Conservation (phyloP, 2,329 filamentous ascomycete genomes). For the Sclerotinia borealis region DNA sequence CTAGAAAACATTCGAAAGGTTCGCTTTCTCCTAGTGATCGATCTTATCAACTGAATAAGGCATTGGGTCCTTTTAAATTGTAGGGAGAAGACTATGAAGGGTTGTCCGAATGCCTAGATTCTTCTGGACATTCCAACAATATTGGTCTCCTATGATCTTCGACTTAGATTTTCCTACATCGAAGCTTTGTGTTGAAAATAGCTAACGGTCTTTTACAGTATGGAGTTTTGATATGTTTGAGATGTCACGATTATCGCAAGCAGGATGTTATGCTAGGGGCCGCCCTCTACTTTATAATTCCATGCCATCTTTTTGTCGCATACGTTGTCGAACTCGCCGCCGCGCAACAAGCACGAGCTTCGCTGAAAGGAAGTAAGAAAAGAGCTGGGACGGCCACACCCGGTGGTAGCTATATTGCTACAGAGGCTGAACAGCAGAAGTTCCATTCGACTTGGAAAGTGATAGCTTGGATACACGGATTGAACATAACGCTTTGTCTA, state of each 20-base stretch:
- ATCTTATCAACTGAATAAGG: neutral
- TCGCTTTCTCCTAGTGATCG: neutral
- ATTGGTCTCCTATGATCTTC: neutral
- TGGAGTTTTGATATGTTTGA: slow-evolving; percentile 86
- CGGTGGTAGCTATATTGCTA: slow-evolving; percentile 30
- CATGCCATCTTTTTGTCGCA: slow-evolving; percentile 83
- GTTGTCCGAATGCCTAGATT: neutral
- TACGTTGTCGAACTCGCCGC: slow-evolving; percentile 85
- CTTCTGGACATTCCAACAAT: neutral
- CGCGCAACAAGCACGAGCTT: slow-evolving; percentile 68
- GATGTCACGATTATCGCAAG: slow-evolving; percentile 78
- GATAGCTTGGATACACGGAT: slow-evolving; percentile 71
- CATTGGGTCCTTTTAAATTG: neutral
- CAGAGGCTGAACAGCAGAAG: slow-evolving; percentile 46
- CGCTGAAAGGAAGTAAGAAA: slow-evolving; percentile 50
- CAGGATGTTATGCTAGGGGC: slow-evolving; percentile 72
- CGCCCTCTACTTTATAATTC: slow-evolving; percentile 78
- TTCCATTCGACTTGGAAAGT: slow-evolving; percentile 75
- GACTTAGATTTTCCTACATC: neutral
- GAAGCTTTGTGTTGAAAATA: neutral
- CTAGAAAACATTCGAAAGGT: slow-evolving; percentile 64
- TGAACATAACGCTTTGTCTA: slow-evolving; percentile 80
- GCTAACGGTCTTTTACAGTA: slow-evolving; percentile 47
- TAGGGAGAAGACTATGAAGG: neutral
- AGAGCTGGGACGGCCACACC: slow-evolving; percentile 30